Evolutionary conservation across 164 flowering plant genomes (phyloP).

Genomic region (Piper longum): DNA sequence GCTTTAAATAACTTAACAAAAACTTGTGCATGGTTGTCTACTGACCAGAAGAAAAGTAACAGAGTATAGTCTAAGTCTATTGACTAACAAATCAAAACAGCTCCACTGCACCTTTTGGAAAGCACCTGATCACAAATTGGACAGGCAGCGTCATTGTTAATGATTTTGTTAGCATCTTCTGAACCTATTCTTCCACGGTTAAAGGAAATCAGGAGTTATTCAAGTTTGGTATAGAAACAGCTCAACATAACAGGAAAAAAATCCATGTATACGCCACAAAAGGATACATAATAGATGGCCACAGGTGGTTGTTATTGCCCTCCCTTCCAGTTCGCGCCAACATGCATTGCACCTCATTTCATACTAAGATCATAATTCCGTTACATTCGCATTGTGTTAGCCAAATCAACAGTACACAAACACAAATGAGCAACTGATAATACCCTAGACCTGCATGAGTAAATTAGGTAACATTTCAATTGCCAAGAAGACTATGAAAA

Average conservation of each 20-base stretch:
- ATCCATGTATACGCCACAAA: not conserved
- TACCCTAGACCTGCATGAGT: not conserved
- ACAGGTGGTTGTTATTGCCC: slow-evolving; percentile 65
- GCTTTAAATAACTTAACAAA: not conserved
- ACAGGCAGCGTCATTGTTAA: slow-evolving; percentile 84
- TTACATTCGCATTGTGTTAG: not conserved
- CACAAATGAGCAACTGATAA: not conserved
- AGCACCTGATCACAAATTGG: slow-evolving; percentile 97
- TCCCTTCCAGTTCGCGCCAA: slow-evolving; percentile 85
- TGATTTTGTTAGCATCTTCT: slow-evolving; percentile 88
- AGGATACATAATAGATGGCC: slow-evolving; percentile 84
- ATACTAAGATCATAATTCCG: slow-evolving; percentile 5
- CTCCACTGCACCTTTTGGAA: slow-evolving; percentile 58
- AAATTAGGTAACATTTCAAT: no score
- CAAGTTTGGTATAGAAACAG: not conserved
- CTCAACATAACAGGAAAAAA: not conserved
- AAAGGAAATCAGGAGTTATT: slow-evolving; percentile 17
- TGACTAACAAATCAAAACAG: not conserved
- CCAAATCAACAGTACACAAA: not conserved
- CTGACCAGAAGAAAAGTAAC: not conserved
- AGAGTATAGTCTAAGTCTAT: not conserved
- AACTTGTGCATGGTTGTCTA: not conserved
- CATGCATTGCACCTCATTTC: slow-evolving; percentile 90
- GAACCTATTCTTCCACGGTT: slow-evolving; percentile 40
- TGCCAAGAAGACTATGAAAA: no score